Evolutionary conservation across 2,329 filamentous ascomycete genomes (phyloP).

Genomic region (Podosphaera leucotricha): DNA sequence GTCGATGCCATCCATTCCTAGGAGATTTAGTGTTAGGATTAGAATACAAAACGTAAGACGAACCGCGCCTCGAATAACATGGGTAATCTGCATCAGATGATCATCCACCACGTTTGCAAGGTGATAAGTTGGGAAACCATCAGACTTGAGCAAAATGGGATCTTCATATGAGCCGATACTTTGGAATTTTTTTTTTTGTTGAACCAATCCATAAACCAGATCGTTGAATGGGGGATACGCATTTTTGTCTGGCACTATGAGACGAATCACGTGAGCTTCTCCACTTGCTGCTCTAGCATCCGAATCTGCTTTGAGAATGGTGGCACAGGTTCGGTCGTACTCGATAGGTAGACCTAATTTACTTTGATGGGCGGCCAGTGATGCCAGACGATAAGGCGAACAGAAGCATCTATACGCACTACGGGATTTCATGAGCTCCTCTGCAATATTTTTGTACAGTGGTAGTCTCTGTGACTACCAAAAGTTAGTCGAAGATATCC

Average conservation of each 20-base stretch:
- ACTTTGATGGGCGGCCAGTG: slow-evolving; percentile 38
- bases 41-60: slow-evolving; percentile 11
- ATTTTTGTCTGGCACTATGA: slow-evolving; percentile 34
- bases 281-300: slow-evolving; percentile 43
- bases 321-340: slow-evolving; percentile 52
- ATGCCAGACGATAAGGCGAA: slow-evolving; percentile 42
- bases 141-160: slow-evolving; percentile 73
- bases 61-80: slow-evolving; percentile 74
- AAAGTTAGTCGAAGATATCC: slow-evolving; percentile 2
- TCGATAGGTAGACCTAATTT: slow-evolving; percentile 31
- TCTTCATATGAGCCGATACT: slow-evolving; percentile 36
- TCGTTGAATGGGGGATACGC: slow-evolving; percentile 44
- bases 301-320: slow-evolving; percentile 42
- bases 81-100: slow-evolving; percentile 82
- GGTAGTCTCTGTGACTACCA: slow-evolving; percentile 51
- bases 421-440: slow-evolving; percentile 42
- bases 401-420: slow-evolving; percentile 92
- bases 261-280: slow-evolving; percentile 53
- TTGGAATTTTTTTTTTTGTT: slow-evolving; percentile 19
- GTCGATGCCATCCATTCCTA: slow-evolving; percentile 93
- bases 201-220: slow-evolving; percentile 50
- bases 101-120: slow-evolving; percentile 95
- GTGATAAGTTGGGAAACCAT: slow-evolving; percentile 88
- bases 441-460: slow-evolving; percentile 48
- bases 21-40: slow-evolving; percentile 1